A percentile compares a stretch with the other conserved stretches of the same genome.
Conservation (phyloP, 2,329 filamentous ascomycete species). For the Acrocalymma vagum region DNA sequence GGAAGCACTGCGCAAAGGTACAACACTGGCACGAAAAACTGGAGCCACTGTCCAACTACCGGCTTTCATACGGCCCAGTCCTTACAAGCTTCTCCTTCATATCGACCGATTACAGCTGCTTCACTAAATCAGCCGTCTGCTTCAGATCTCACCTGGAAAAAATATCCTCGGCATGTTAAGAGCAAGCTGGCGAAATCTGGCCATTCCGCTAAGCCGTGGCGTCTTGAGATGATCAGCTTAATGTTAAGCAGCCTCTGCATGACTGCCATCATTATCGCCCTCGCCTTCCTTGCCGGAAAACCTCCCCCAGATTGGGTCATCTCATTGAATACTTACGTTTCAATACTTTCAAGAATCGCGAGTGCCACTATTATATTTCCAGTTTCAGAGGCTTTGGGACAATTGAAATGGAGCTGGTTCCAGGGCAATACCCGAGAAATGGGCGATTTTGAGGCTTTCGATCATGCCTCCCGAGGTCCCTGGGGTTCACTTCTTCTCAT, state of each 20-base stretch:
- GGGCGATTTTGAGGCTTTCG: conserved; percentile 28
- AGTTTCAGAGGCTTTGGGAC: conserved; percentile 17
- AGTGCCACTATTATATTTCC: conserved; percentile 17
- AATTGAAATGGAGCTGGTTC: conserved; percentile 29
- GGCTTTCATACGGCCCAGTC: too few species aligned
- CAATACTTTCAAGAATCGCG: conserved; percentile 16
- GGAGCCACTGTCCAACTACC: too few species aligned
- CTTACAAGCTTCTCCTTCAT: too few species aligned
- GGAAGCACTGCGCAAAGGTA: too few species aligned
- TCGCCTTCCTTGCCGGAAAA: conserved; percentile 8
- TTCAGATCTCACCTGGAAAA: too few species aligned
- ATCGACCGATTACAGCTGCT: too few species aligned
- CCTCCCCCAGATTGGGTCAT: conserved; percentile 12
- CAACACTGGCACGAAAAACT: too few species aligned
- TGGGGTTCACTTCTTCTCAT: conserved; percentile 16
- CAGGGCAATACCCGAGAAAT: conserved; percentile 10
- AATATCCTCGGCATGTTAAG: too few species aligned
- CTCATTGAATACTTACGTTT: conserved; percentile 25
- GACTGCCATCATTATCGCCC: conserved; percentile 12
- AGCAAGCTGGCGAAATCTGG: too few species aligned
- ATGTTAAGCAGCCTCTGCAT: conserved; percentile 15
- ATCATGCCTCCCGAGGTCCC: conserved; percentile 17
- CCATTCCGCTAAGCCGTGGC: conserved; percentile 13
- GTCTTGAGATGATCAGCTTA: conserved; percentile 19
- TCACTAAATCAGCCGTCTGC: too few species aligned